Evolutionary conservation across 306 rosid genomes (phyloP).

Genomic region (Quercus wislizeni): DNA sequence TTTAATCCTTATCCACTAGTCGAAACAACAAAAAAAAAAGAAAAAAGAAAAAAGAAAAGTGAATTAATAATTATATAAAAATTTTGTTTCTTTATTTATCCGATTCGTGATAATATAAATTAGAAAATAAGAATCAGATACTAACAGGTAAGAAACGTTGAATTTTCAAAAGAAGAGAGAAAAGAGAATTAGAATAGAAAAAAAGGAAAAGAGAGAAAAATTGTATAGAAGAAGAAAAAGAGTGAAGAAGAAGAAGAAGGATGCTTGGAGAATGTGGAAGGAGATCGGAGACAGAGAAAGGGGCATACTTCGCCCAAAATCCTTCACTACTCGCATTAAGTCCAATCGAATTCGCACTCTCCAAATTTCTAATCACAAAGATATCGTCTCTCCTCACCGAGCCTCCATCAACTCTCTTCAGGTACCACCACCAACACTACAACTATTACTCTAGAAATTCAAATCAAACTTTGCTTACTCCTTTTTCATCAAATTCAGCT

Average conservation of each 20-base stretch:
- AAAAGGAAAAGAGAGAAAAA: background rate
- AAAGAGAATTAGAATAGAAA: background rate
- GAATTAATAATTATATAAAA: too few relatives aligned
- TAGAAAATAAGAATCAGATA: background rate
- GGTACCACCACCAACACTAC: conserved; percentile 23
- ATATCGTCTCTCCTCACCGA: conserved; percentile 68
- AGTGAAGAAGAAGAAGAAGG: conserved; percentile 38
- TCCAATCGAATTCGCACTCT: conserved; percentile 56
- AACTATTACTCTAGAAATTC: too few relatives aligned
- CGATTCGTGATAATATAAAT: too few relatives aligned
- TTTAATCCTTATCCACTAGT: background rate
- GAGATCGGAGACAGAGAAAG: conserved; percentile 84
- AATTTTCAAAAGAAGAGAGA: background rate
- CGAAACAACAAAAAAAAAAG: too few relatives aligned
- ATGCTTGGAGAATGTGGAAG: conserved; percentile 94
- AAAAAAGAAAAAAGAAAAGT: too few relatives aligned
- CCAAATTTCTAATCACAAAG: conserved; percentile 69
- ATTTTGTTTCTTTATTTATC: background rate
- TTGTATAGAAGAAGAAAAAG: background rate
- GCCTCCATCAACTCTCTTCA: conserved; percentile 85
- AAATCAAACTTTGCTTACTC: background rate
- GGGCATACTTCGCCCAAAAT: conserved; percentile 57
- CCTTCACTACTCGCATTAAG: conserved; percentile 65
- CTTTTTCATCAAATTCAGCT: background rate
- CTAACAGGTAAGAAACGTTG: background rate